Evolutionary conservation across 805 yeast species (phyloP).

Genomic region (Spathaspora gorwiae): DNA sequence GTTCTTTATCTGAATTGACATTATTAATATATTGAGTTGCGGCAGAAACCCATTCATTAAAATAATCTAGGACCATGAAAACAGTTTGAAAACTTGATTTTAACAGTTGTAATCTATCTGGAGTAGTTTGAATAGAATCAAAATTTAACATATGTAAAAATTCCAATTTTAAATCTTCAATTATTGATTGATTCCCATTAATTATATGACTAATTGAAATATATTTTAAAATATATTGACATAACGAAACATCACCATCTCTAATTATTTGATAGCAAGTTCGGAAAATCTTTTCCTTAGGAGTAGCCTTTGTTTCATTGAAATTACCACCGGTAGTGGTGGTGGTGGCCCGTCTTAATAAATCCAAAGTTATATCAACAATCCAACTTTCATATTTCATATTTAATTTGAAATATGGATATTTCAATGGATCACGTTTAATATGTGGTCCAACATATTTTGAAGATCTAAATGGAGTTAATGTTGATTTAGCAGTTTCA

Average conservation of each 20-base stretch:
- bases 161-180: constrained; percentile 44
- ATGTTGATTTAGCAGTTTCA: constrained; percentile 63
- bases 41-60: constrained; percentile 67
- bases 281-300: constrained; percentile 43
- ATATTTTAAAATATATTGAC: constrained; percentile 74
- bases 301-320: background rate
- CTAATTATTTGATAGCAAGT: constrained; percentile 62
- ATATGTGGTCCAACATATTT: constrained; percentile 61
- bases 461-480: constrained; percentile 72
- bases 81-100: constrained; percentile 67
- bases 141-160: constrained; percentile 53
- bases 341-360: constrained; percentile 43
- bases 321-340: constrained; percentile 3
- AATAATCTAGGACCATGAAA: constrained; percentile 76
- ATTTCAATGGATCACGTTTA: constrained; percentile 42
- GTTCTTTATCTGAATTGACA: constrained; percentile 14
- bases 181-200: constrained; percentile 34
- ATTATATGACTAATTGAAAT: constrained; percentile 62
- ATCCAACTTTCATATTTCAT: constrained; percentile 71
- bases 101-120: constrained; percentile 53
- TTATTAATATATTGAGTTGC: constrained; percentile 30
- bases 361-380: constrained; percentile 59
- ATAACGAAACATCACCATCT: constrained; percentile 65
- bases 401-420: constrained; percentile 60
- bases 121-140: constrained; percentile 40